phyloP scores from a whole-genome alignment of 495 filamentous ascomycete species.

The Cercophora newfieldiana region DNA sequence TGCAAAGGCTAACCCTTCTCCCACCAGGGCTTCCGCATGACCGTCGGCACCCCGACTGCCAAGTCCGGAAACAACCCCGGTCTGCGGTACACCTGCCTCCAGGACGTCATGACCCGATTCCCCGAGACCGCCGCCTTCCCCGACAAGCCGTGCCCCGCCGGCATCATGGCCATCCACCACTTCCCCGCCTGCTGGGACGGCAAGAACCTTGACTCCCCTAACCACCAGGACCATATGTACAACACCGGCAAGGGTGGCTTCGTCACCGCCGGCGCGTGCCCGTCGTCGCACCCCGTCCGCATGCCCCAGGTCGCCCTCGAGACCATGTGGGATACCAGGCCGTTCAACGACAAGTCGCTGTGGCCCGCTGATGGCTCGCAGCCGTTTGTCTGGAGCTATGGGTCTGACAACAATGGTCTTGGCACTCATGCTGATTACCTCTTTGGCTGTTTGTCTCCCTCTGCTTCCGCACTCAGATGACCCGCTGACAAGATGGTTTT shows the following conservation, averaged over 20 bases:
- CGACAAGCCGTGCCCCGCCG: slow-evolving; percentile 31
- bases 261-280: slow-evolving; percentile 34
- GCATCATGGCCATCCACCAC: slow-evolving; percentile 40
- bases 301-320: slow-evolving; percentile 44
- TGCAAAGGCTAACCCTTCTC: slow-evolving; percentile 16
- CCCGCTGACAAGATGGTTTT: no score
- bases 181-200: slow-evolving; percentile 34
- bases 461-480: not conserved
- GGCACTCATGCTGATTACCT: slow-evolving; percentile 45
- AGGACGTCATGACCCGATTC: slow-evolving; percentile 25
- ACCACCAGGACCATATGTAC: slow-evolving; percentile 44
- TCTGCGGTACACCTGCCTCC: slow-evolving; percentile 33
- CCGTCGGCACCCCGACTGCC: slow-evolving; percentile 59
- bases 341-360: slow-evolving; percentile 38
- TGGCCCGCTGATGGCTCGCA: slow-evolving; percentile 48
- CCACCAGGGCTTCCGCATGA: slow-evolving; percentile 60
- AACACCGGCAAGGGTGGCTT: slow-evolving; percentile 40
- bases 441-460: slow-evolving; percentile 28
- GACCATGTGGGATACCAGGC: slow-evolving; percentile 43
- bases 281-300: slow-evolving; percentile 34
- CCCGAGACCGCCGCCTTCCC: slow-evolving; percentile 30
- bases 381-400: slow-evolving; percentile 42
- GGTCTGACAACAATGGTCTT: slow-evolving; percentile 29
- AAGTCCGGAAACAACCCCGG: slow-evolving; percentile 31
- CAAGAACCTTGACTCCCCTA: slow-evolving; percentile 35